Evolutionary conservation across 2,329 filamentous ascomycete species (phyloP).

Genomic region (Trichoderma atroviride): DNA sequence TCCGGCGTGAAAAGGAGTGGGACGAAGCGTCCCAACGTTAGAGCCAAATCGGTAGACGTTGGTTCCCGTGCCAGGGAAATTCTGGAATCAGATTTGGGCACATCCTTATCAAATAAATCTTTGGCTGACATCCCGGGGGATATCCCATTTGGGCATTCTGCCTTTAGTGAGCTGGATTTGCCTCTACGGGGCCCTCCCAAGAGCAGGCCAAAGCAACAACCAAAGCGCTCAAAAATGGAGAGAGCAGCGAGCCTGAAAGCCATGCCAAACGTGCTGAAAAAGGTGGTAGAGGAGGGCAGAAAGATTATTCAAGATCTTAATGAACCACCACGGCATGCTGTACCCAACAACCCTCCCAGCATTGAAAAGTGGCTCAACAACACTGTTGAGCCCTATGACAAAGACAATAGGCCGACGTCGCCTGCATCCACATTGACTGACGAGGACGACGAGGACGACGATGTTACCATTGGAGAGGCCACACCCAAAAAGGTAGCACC

Average conservation of each 20-base stretch:
- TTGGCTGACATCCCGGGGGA: constrained; percentile 59
- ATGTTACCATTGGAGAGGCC: constrained; percentile 13
- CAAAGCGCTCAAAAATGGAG: constrained; percentile 51
- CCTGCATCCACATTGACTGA: constrained; percentile 12
- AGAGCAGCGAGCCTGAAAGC: constrained; percentile 61
- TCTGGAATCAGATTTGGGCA: constrained; percentile 40
- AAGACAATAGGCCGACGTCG: constrained; percentile 34
- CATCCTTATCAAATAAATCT: constrained; percentile 51
- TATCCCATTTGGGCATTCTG: constrained; percentile 66
- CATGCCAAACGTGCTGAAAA: constrained; percentile 65
- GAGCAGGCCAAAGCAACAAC: constrained; percentile 45
- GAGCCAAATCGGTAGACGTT: constrained; percentile 34
- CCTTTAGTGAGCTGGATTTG: constrained; percentile 66
- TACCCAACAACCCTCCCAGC: constrained; percentile 60
- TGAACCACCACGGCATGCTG: constrained; percentile 55
- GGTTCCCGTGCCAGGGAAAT: constrained; percentile 37
- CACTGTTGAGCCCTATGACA: constrained; percentile 65
- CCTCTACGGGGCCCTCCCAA: constrained; percentile 52
- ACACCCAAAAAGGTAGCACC: background rate
- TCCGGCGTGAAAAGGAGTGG: constrained; percentile 36
- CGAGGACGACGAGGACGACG: constrained; percentile 25
- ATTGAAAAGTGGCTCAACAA: constrained; percentile 68
- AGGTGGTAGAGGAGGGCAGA: constrained; percentile 64
- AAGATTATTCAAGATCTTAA: constrained; percentile 65
- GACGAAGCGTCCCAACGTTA: constrained; percentile 9